Conservation (phyloP, 1,284 basidiomycete genomes). For the Cryptococcus maquisensis region DNA sequence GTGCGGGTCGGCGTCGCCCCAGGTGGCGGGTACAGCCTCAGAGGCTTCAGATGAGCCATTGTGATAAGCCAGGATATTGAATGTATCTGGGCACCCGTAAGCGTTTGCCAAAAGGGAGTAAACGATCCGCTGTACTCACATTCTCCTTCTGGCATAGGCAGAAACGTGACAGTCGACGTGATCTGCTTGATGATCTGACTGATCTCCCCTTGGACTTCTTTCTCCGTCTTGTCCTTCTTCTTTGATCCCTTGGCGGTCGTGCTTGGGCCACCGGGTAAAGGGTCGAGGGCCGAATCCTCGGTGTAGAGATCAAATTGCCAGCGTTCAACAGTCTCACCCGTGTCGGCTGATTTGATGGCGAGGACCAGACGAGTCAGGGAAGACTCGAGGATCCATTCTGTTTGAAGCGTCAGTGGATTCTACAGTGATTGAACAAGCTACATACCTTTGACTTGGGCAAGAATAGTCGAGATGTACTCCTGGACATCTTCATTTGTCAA, state of each 20-base stretch:
- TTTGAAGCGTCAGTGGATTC: background rate
- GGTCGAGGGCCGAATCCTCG: slow-evolving; percentile 38
- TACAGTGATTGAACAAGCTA: slow-evolving; percentile 13
- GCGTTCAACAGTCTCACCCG: slow-evolving; percentile 82
- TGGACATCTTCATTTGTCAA: slow-evolving; percentile 89
- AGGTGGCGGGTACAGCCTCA: slow-evolving; percentile 64
- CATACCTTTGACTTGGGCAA: slow-evolving; percentile 84
- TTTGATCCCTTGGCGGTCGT: slow-evolving; percentile 8
- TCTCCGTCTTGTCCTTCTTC: slow-evolving; percentile 59
- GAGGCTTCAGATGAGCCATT: slow-evolving; percentile 58
- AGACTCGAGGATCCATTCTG: slow-evolving; percentile 88
- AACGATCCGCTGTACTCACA: slow-evolving; percentile 68
- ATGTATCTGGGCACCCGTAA: slow-evolving; percentile 50
- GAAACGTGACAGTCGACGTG: slow-evolving; percentile 89
- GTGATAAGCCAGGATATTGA: slow-evolving; percentile 95
- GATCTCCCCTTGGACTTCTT: slow-evolving; percentile 95
- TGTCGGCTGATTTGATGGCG: slow-evolving; percentile 93
- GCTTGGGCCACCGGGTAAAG: slow-evolving; percentile 12
- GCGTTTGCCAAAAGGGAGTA: background rate
- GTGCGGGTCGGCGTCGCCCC: slow-evolving; percentile 91
- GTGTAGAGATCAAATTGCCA: slow-evolving; percentile 98
- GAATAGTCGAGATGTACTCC: slow-evolving; percentile 86
- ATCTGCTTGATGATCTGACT: slow-evolving; percentile 98
- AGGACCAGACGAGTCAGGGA: slow-evolving; percentile 88
- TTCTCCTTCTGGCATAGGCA: slow-evolving; percentile 90